A percentile compares a stretch with the other conserved stretches of the same genome.
Conservation (phyloP, 2,329 filamentous ascomycete species). For the Apiospora marii region DNA sequence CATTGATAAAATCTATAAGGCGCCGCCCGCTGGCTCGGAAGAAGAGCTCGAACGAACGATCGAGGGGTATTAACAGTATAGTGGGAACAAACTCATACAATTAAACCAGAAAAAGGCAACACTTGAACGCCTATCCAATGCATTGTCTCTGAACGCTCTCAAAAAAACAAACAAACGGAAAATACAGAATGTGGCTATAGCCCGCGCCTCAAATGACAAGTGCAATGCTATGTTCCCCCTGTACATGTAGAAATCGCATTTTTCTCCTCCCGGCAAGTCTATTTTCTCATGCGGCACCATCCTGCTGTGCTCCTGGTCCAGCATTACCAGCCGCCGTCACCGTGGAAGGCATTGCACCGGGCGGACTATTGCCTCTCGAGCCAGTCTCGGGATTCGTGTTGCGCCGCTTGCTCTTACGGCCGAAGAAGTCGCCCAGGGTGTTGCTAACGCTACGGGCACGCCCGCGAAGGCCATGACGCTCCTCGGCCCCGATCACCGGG, state of each 20-base stretch:
- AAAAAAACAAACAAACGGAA: neutral
- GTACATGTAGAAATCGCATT: neutral
- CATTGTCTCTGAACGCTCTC: constrained; percentile 26
- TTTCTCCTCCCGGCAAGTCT: neutral
- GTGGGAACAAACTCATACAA: constrained; percentile 1
- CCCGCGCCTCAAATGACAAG: constrained; percentile 6
- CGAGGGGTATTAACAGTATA: constrained; percentile 17
- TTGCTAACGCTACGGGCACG: constrained; percentile 50
- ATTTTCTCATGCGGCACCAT: neutral
- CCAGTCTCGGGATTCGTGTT: constrained; percentile 39
- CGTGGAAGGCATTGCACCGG: neutral
- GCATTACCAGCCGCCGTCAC: neutral
- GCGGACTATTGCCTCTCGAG: constrained; percentile 1
- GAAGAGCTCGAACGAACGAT: constrained; percentile 14
- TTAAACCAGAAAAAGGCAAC: constrained; percentile 29
- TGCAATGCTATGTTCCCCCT: neutral
- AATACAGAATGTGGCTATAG: neutral
- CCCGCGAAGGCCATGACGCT: constrained; percentile 38
- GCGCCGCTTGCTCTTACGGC: constrained; percentile 39
- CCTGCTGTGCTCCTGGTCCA: neutral
- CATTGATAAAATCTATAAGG: constrained; percentile 4
- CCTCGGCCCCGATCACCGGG: constrained; percentile 27
- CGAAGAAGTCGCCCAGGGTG: constrained; percentile 47
- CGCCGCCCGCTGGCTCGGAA: constrained; percentile 1
- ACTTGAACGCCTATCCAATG: constrained; percentile 43